Conservation (phyloP, 2,329 filamentous ascomycete genomes). For the Rhytidhysteron rufulum region DNA sequence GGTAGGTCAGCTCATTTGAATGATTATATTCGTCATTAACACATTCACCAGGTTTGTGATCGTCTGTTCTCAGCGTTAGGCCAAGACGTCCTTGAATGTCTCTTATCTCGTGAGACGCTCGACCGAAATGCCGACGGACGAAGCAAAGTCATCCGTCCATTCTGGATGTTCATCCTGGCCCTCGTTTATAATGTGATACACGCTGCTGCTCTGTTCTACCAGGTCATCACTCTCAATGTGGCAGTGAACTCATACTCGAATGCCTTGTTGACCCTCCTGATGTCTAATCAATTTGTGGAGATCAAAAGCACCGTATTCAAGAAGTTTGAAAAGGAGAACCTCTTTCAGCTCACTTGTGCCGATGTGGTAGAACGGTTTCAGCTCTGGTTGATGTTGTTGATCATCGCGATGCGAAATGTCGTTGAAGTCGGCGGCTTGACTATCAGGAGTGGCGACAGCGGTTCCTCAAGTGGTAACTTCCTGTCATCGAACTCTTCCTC, state of each 20-base stretch:
- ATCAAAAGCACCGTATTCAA: constrained; percentile 99
- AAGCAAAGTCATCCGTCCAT: constrained; percentile 82
- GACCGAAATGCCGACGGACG: constrained; percentile 83
- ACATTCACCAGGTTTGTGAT: constrained; percentile 63
- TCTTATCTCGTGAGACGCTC: constrained; percentile 89
- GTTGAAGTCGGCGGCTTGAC: constrained; percentile 90
- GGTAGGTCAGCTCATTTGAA: constrained; percentile 35
- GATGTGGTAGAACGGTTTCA: constrained; percentile 97
- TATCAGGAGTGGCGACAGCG: constrained; percentile 30
- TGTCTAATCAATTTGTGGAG: constrained; percentile 98
- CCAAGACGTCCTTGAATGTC: constrained; percentile 92
- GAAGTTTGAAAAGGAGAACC: constrained; percentile 95
- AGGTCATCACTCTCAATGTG: constrained; percentile 96
- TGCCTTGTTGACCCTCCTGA: constrained; percentile 81
- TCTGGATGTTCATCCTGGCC: constrained; percentile 87
- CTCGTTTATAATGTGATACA: constrained; percentile 86
- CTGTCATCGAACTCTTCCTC: constrained; percentile 51
- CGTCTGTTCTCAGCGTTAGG: constrained; percentile 85
- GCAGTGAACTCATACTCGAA: constrained; percentile 99
- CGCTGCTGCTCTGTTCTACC: constrained; percentile 86
- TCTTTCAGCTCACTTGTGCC: constrained; percentile 94
- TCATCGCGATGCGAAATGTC: constrained; percentile 93
- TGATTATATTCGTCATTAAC: neutral
- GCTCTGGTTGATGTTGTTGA: constrained; percentile 93
- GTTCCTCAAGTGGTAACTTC: constrained; percentile 27